These are phyloP conservation scores for Solanum okadae DNA, from an alignment of 257 asterid genomes.

Conservation along the genomic window DNA sequence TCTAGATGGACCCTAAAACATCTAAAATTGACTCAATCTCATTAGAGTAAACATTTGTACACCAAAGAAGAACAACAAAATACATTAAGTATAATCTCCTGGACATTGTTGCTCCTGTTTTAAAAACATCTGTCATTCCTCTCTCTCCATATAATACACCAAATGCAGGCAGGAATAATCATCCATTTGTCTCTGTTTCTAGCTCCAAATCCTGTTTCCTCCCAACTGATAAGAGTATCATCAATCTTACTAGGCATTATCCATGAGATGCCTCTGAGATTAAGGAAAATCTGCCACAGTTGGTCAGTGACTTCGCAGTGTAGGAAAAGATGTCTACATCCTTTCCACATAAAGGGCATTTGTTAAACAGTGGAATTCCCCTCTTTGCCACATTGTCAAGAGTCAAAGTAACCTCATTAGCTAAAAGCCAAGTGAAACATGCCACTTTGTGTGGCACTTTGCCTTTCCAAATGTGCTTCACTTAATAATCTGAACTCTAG, in stretches of 20 bases:
- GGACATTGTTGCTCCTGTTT: not conserved
- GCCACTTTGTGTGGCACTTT: not conserved
- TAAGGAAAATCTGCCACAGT: not conserved
- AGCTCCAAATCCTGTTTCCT: not conserved
- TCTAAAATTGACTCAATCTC: too few relatives aligned
- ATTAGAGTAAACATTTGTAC: too few relatives aligned
- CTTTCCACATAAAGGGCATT: not conserved
- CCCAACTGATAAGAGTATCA: not conserved
- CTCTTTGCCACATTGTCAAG: not conserved
- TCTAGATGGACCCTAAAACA: too few relatives aligned
- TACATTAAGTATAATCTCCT: not conserved
- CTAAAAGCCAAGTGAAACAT: not conserved
- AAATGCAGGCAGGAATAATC: not conserved
- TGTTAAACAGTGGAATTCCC: not conserved
- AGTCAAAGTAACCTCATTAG: not conserved
- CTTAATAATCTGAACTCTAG: not conserved
- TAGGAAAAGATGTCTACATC: not conserved
- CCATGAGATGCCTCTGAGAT: not conserved
- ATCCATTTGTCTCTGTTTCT: not conserved
- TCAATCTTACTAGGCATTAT: not conserved
- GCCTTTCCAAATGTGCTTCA: not conserved
- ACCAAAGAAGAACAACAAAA: too few relatives aligned
- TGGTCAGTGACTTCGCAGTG: not conserved
- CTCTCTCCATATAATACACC: not conserved
- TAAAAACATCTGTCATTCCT: not conserved